Base-by-base conservation (phyloP, 441 rosid genomes). In the Eutrema salsugineum region DNA sequence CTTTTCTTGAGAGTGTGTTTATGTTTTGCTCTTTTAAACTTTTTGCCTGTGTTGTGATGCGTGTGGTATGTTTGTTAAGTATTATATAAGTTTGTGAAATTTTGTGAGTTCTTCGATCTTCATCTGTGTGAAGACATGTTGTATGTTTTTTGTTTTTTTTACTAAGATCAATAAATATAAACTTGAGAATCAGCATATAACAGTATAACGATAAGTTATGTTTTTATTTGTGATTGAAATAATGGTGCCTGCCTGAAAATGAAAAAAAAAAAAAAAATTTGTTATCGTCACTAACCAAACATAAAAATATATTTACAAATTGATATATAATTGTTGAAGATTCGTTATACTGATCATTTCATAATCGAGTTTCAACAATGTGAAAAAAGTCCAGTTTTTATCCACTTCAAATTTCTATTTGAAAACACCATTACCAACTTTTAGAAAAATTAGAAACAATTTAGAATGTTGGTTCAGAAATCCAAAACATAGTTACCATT, bases 71-170 rank as follows among this genome's bases (percentile, higher is more conserved):
- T 28, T 28, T 44, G 28, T 28, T 62, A 28, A 15, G 38, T 47
- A n/a, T 42, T 9, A 43, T 9, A 43, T 43, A 42, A 24, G 20
- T 51, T 27, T 51, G 8, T 51, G 35, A 51, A 30, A 53, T 53
- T 46, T 50, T 66, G 70, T 50, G 59, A 49, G 48, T 65, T 50
- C 36, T 65, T 65, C 17, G 56, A 27, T 63, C 20, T 36, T 62
- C 38, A 32, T 32, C 17, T 6, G 53, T 17, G 12, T 63, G 56
- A 44, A 62, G 58, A 49, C 30, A 35, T 22, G 17, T 49, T 35
- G 36, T 65, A 20, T 65, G 11, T 22, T 30, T 14, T 32, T 65
- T 49, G 49, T 49, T 30, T 14, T 32, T 65, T 49, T 49, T 49
- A 65, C 35, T 5, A 35, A 2, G 46, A 65, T 49, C 47, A 48